A percentile compares a stretch with the other conserved stretches of the same genome.
Conservation (phyloP, 2,329 filamentous ascomycete species). For the Botrytis fabae region DNA sequence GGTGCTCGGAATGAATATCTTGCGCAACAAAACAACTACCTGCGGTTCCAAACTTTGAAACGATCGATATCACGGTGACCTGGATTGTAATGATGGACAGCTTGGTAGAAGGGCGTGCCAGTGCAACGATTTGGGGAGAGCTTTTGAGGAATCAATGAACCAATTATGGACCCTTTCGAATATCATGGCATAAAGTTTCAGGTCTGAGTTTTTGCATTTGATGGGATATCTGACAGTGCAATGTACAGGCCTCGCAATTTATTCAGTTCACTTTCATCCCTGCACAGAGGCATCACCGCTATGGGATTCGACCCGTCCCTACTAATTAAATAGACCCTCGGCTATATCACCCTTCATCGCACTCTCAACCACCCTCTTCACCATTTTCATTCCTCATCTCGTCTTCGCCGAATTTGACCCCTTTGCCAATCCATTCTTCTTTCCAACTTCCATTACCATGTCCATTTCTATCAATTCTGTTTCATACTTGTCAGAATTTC, state of each 20-base stretch:
- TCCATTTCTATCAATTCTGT: neutral
- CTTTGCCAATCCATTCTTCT: neutral
- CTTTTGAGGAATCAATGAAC: constrained; percentile 15
- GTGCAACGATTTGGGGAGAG: constrained; percentile 13
- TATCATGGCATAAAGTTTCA: neutral
- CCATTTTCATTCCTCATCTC: neutral
- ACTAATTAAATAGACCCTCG: neutral
- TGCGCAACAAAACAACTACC: constrained; percentile 28
- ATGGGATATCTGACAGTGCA: neutral
- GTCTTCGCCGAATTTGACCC: too few species aligned
- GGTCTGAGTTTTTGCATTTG: neutral
- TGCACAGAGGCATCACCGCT: neutral
- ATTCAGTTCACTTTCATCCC: neutral
- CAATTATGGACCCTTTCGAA: constrained; percentile 14
- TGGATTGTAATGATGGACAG: constrained; percentile 13
- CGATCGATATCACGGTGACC: constrained; percentile 13
- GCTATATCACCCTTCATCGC: neutral
- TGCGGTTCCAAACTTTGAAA: constrained; percentile 19
- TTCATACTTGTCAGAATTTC: neutral
- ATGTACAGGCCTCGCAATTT: neutral
- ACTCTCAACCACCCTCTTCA: neutral
- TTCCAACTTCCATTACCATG: neutral
- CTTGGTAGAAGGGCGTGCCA: constrained; percentile 14
- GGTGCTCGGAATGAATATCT: constrained; percentile 40
- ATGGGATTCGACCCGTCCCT: neutral